Conservation (phyloP, 177 flowering plant genomes). For the Vitis hybrid region DNA sequence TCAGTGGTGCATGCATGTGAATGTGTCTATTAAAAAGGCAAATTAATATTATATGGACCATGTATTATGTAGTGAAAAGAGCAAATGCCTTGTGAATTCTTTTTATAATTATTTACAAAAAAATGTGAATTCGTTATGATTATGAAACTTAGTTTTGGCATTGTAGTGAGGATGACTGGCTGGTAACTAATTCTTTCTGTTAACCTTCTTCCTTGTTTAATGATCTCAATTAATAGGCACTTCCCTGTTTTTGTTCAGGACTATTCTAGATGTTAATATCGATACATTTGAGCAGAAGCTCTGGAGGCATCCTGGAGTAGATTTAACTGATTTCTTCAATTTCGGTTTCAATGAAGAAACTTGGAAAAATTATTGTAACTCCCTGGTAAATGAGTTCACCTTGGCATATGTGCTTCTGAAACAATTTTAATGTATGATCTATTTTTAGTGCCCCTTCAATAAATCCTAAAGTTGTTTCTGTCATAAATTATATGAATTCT, state of each 20-base stretch:
- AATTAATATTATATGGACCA: not conserved
- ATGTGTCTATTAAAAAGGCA: not conserved
- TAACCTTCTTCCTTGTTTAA: too few species aligned
- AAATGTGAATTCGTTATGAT: not conserved
- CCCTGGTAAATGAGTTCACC: conserved; percentile 43
- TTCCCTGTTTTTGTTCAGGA: conserved; percentile 42
- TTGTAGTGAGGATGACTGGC: not conserved
- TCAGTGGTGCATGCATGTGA: not conserved
- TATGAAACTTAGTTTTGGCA: not conserved
- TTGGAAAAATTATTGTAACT: conserved; percentile 66
- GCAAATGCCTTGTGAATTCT: not conserved
- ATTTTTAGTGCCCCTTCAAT: not conserved
- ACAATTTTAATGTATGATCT: not conserved
- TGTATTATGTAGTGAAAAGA: not conserved
- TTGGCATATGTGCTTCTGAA: not conserved
- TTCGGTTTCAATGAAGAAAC: conserved; percentile 74
- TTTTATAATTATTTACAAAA: too few species aligned
- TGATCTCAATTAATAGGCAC: not conserved
- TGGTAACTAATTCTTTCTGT: not conserved
- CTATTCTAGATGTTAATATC: conserved; percentile 56
- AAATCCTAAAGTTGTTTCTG: not conserved
- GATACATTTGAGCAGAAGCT: conserved; percentile 60
- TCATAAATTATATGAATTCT: too few species aligned
- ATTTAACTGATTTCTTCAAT: conserved; percentile 72
- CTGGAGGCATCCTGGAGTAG: conserved; percentile 69